Evolutionary conservation across 164 flowering plant species (phyloP).

Genomic region (Buxus sempervirens): DNA sequence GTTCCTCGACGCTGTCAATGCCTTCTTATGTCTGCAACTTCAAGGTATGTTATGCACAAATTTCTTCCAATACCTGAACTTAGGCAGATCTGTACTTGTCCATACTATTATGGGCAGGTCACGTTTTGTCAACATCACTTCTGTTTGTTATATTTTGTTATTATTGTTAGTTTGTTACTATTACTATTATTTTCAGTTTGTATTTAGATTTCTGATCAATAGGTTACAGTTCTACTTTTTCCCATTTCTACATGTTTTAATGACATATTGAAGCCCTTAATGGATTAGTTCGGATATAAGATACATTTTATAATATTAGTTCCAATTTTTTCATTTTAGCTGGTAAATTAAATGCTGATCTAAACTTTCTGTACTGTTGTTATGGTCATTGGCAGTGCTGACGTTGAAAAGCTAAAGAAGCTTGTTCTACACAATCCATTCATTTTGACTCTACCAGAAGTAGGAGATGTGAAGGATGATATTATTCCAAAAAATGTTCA

Average conservation of each 20-base stretch:
- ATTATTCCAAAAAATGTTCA: conserved; percentile 83
- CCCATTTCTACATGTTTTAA: neutral
- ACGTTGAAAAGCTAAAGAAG: conserved; percentile 94
- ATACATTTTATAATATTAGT: neutral
- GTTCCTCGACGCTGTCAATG: conserved; percentile 88
- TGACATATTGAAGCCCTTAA: neutral
- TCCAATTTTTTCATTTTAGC: neutral
- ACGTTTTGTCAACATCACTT: neutral
- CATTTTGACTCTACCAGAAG: conserved; percentile 84
- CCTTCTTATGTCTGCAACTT: conserved; percentile 96
- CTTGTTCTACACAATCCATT: conserved; percentile 84
- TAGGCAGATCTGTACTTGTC: neutral
- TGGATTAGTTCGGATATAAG: neutral
- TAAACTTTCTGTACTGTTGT: neutral
- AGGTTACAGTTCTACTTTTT: neutral
- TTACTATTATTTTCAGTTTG: neutral
- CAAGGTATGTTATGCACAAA: conserved; percentile 52
- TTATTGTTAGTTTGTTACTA: neutral
- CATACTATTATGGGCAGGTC: neutral
- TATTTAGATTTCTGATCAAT: neutral
- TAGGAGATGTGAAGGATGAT: conserved; percentile 67
- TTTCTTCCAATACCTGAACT: conserved; percentile 2
- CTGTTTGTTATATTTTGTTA: no score
- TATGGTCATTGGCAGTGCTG: conserved; percentile 51
- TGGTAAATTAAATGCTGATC: neutral